These are phyloP conservation scores for Myxozyma lipomycoides DNA, from an alignment of 805 yeast species.

Conservation along the genomic window DNA sequence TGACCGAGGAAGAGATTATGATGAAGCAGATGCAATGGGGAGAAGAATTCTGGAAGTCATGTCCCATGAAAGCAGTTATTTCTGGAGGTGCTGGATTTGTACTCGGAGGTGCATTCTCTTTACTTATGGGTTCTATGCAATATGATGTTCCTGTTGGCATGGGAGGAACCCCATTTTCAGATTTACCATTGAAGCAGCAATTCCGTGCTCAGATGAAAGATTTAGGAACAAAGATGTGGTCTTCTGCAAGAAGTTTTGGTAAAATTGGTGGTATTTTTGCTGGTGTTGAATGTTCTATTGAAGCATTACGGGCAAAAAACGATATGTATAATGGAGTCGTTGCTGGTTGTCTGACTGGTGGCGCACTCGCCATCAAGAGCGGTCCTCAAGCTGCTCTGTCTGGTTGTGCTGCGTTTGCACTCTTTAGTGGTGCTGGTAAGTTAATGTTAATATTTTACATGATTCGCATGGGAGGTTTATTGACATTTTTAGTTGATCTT, in stretches of 20 bases:
- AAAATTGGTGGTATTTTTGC: constrained; percentile 86
- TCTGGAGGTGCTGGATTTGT: constrained; percentile 93
- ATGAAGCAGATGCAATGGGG: constrained; percentile 18
- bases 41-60: constrained; percentile 47
- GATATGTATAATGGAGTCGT: constrained; percentile 87
- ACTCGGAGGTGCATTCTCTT: constrained; percentile 91
- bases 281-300: constrained; percentile 88
- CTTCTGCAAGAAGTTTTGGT: constrained; percentile 91
- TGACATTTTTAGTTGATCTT: constrained; percentile 49
- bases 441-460: neutral
- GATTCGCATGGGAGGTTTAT: neutral
- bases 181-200: constrained; percentile 87
- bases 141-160: constrained; percentile 72
- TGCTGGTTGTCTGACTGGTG: constrained; percentile 97
- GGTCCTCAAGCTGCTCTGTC: constrained; percentile 90
- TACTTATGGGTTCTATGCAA: constrained; percentile 78
- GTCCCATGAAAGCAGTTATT: constrained; percentile 90
- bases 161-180: constrained; percentile 49
- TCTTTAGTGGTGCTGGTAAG: constrained; percentile 72
- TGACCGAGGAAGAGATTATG: constrained; percentile 15
- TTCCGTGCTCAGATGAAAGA: constrained; percentile 86
- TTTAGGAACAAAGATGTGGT: constrained; percentile 84
- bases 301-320: constrained; percentile 79
- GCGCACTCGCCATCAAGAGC: constrained; percentile 83
- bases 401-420: constrained; percentile 98